phyloP scores from a whole-genome alignment of 1,284 basidiomycete species.

The Rhodofomes roseus region DNA sequence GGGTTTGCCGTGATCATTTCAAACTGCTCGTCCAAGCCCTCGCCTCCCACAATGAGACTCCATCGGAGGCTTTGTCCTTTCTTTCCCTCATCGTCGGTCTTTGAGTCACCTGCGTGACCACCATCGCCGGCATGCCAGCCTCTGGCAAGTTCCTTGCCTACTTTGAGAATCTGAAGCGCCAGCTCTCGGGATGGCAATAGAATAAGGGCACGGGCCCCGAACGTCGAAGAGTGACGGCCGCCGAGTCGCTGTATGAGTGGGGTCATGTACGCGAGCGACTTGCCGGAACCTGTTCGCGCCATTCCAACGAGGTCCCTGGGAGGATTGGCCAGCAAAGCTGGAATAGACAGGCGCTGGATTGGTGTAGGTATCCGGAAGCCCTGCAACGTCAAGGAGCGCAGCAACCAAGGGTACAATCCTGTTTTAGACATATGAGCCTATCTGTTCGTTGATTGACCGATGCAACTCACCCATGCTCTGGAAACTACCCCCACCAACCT shows the following conservation, averaged over 20 bases:
- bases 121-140: conserved; percentile 66
- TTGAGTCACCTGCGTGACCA: conserved; percentile 63
- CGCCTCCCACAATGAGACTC: conserved; percentile 95
- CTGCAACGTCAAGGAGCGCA: conserved; percentile 86
- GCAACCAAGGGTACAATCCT: conserved; percentile 83
- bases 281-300: conserved; percentile 98
- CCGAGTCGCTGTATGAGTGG: conserved; percentile 88
- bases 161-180: conserved; percentile 90
- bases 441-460: not conserved
- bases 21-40: conserved; percentile 95
- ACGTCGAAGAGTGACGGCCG: conserved; percentile 74
- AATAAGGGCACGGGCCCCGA: conserved; percentile 87
- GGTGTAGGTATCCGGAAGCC: conserved; percentile 96
- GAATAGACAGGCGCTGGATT: conserved; percentile 91
- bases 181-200: conserved; percentile 93
- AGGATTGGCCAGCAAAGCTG: conserved; percentile 79
- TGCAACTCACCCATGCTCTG: conserved; percentile 79
- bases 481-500: conserved; percentile 81
- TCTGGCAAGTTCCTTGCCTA: conserved; percentile 89
- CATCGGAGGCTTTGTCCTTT: conserved; percentile 77
- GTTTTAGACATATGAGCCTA: not conserved
- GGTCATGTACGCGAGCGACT: conserved; percentile 95
- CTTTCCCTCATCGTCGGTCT: conserved; percentile 50
- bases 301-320: conserved; percentile 96
- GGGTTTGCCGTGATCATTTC: conserved; percentile 93